Evolutionary conservation across 73 alveolate genomes (phyloP).

Genomic region (Paramecium primaurelia): DNA sequence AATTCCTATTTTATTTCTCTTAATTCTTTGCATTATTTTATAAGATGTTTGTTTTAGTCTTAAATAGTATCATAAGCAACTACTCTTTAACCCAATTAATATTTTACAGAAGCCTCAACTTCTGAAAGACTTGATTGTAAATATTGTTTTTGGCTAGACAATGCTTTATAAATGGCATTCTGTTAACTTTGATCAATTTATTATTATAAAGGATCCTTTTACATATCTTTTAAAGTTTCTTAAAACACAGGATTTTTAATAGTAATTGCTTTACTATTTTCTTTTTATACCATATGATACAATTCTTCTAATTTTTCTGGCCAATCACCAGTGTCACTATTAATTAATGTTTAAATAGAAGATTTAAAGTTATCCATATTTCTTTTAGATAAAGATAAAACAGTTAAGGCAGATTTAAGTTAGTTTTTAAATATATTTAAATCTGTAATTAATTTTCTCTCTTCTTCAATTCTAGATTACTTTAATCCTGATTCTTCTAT

Average conservation of each 20-base stretch:
- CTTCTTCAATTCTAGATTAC: slow-evolving; percentile 29
- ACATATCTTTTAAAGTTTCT: slow-evolving; percentile 38
- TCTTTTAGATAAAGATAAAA: background rate
- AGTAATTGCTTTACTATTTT: background rate
- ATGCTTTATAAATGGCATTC: slow-evolving; percentile 23
- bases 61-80: slow-evolving; percentile 43
- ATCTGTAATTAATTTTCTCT: background rate
- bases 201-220: slow-evolving; percentile 48
- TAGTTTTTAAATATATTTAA: background rate
- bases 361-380: slow-evolving; percentile 43
- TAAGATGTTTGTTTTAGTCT: background rate
- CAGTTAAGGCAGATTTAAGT: background rate
- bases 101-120: slow-evolving; percentile 10
- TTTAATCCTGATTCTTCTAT: slow-evolving; percentile 55
- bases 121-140: background rate
- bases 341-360: background rate
- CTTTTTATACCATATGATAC: background rate
- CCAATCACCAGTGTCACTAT: background rate
- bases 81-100: background rate
- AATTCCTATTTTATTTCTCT: slow-evolving; percentile 29
- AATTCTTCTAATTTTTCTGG: background rate
- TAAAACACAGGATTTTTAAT: slow-evolving; percentile 2
- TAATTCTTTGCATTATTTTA: slow-evolving; percentile 29
- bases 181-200: slow-evolving; percentile 32
- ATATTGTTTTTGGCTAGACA: background rate